Base-by-base conservation (phyloP, 1,139 yeast species). In the Arxiozyma bovina region DNA sequence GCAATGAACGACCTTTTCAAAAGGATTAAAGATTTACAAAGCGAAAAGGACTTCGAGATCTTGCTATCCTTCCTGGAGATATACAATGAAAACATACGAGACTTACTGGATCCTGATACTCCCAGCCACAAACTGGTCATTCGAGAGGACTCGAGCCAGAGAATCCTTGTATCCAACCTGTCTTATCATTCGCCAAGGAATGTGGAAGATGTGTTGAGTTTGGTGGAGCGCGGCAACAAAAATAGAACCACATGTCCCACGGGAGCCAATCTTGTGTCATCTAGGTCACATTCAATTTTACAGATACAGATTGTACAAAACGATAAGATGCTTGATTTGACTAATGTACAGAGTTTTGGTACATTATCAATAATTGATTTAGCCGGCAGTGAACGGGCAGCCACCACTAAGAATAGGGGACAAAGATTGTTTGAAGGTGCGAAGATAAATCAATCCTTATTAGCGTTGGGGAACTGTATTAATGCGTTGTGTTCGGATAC, bases 301-400 rank as follows among this genome's bases (percentile, higher is more conserved):
- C 96, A 89, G 63, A 82, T 91, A 44, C 85, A 42, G 15, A 27
- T 8, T 7, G 27, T 21, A 18, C 41, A 18, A 2, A 61, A 56
- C 15, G 77, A 80, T 53, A 74, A 85, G 55, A 79, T 86, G 0
- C 83, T 85, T 0, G 88, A 83, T 55, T 62, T 87, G 12, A 75
- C 75, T 20, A 88, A 86, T 64, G 79, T 82, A 45, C 91, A 84
- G 59, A 81, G 84, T 0, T 83, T 80, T 71, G 91, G 96, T 0
- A 86, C 95, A 0, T 73, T 91, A 40, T 85, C 94, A 0, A 85
- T 91, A 42, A 90, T 91, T 50, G 98, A 91, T 69, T 72, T 91
- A 51, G 98, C 98, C 0, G 98, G 98, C 3, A 87, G 96, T 71
- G 98, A 91, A 72, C 74, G 98, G 51, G 98, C 98, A 0, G 84